Evolutionary conservation across 23 red algal genomes (phyloP).

Genomic region (Agarophyton chilense): DNA sequence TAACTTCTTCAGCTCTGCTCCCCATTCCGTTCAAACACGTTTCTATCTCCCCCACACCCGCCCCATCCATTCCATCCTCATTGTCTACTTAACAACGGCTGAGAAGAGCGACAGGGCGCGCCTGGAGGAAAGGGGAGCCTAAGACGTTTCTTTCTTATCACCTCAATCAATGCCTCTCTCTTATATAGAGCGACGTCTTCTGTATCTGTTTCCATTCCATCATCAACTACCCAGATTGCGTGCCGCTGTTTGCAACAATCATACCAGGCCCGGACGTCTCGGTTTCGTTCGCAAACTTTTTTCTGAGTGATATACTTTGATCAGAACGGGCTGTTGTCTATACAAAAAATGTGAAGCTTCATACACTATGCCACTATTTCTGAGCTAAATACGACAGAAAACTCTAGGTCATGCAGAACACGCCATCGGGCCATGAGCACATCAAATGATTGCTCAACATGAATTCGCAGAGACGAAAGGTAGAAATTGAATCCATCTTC

Average conservation of each 20-base stretch:
- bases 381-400: not conserved
- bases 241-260: not conserved
- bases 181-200: not conserved
- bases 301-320: not conserved
- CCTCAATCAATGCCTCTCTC: not conserved
- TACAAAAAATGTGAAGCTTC: conserved; percentile 9
- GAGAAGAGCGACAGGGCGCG: not conserved
- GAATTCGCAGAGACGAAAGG: not conserved
- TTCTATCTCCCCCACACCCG: not conserved
- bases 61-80: too few species aligned
- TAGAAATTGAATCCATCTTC: conserved; percentile 18
- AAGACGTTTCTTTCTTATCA: not conserved
- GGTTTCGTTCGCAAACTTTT: not conserved
- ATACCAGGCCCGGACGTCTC: not conserved
- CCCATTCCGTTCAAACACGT: too few species aligned
- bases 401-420: not conserved
- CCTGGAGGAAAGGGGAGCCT: not conserved
- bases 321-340: not conserved
- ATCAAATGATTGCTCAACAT: conserved; percentile 24
- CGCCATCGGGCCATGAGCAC: not conserved
- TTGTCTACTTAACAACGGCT: too few species aligned
- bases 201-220: not conserved
- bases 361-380: not conserved
- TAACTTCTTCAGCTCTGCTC: too few species aligned
- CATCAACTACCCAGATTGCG: not conserved